Conservation (phyloP, 352 stramenopile species). For the Phytophthora crassamura region DNA sequence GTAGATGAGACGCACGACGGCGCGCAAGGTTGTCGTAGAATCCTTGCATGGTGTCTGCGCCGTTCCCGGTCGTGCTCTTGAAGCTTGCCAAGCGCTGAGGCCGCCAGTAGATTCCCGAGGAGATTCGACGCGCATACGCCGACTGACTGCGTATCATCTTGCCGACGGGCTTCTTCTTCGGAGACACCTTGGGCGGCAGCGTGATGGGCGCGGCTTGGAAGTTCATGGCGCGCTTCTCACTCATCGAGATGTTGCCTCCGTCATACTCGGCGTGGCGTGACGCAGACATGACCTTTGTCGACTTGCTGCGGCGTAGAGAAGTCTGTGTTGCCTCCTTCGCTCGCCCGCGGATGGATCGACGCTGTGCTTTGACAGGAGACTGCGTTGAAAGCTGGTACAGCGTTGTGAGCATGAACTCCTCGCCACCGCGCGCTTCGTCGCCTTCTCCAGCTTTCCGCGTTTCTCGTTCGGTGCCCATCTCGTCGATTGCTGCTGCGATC, state of each 20-base stretch:
- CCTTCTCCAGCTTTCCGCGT: not conserved
- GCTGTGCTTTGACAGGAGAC: conserved; percentile 7
- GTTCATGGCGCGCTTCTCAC: conserved; percentile 26
- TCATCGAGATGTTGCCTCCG: conserved; percentile 36
- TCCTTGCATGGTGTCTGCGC: conserved; percentile 34
- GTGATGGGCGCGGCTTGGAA: conserved; percentile 20
- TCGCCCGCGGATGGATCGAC: conserved; percentile 24
- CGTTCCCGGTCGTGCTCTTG: not conserved
- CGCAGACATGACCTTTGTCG: conserved; percentile 21
- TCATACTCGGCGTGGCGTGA: conserved; percentile 34
- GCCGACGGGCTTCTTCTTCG: not conserved
- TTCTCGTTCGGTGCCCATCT: conserved; percentile 53
- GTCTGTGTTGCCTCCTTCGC: not conserved
- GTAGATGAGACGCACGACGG: conserved; percentile 15
- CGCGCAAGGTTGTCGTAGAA: conserved; percentile 51
- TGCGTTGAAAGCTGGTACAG: conserved; percentile 51
- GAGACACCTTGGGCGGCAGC: conserved; percentile 5
- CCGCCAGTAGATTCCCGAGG: conserved; percentile 26
- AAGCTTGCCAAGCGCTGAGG: conserved; percentile 5
- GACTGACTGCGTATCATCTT: conserved; percentile 63
- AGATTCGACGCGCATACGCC: conserved; percentile 40
- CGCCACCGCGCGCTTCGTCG: conserved; percentile 7
- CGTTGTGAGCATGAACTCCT: conserved; percentile 67
- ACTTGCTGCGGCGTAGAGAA: conserved; percentile 39
- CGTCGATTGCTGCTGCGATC: conserved; percentile 52